phyloP scores from a whole-genome alignment of 140 eudicot genomes.

The Oenanthe javanica region DNA sequence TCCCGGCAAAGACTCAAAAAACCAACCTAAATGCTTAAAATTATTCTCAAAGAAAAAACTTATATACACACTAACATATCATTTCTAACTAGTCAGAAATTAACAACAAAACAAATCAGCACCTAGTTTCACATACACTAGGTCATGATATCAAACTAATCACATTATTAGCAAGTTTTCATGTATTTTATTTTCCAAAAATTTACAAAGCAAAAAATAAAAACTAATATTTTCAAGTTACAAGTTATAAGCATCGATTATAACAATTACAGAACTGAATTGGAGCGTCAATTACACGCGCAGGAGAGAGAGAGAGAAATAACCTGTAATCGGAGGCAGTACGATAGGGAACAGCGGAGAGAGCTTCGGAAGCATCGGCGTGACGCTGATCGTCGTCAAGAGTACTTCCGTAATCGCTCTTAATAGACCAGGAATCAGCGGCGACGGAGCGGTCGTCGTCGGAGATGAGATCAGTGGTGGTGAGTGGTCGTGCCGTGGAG shows the following conservation, averaged over 20 bases:
- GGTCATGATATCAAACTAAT: background rate
- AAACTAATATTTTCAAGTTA: background rate
- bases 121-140: background rate
- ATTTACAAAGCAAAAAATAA: background rate
- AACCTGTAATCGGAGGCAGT: constrained; percentile 90
- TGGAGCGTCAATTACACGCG: background rate
- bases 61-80: too few species aligned
- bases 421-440: constrained; percentile 98
- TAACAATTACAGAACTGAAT: too few species aligned
- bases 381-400: constrained; percentile 97
- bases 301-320: background rate
- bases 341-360: constrained; percentile 58
- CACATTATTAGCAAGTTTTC: background rate
- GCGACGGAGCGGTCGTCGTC: constrained; percentile 96
- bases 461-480: constrained; percentile 75
- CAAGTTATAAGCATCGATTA: background rate
- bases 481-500: constrained; percentile 35
- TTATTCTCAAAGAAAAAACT: background rate
- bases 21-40: background rate
- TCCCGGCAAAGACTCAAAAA: background rate
- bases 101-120: background rate
- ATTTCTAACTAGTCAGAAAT: background rate
- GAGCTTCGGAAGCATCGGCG: constrained; percentile 98
- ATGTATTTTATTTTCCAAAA: background rate
- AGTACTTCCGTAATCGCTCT: constrained; percentile 97